A percentile compares a stretch with the other conserved stretches of the same genome.
Conservation (phyloP, 2,329 filamentous ascomycete species). For the Aspergillus costaricaensis region DNA sequence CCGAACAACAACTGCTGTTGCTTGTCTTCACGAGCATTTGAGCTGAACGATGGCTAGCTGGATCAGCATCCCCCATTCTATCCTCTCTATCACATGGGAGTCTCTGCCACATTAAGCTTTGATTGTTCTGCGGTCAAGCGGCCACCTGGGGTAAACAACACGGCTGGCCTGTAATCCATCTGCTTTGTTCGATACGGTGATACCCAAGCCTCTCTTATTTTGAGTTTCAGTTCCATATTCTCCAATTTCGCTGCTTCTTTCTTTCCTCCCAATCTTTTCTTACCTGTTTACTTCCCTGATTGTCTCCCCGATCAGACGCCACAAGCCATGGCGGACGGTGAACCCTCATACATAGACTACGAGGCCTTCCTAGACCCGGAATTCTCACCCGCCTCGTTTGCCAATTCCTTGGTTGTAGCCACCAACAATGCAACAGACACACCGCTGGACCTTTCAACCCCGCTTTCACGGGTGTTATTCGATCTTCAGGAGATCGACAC, state of each 20-base stretch:
- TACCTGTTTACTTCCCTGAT: neutral
- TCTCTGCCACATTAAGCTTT: constrained; percentile 10
- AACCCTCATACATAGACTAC: constrained; percentile 90
- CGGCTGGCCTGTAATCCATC: constrained; percentile 1
- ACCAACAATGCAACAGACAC: constrained; percentile 93
- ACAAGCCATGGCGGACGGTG: constrained; percentile 38
- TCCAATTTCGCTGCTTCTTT: neutral
- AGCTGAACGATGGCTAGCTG: constrained; percentile 8
- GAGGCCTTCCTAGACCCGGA: constrained; percentile 81
- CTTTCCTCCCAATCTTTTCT: neutral
- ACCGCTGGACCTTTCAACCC: constrained; percentile 89
- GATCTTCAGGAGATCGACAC: constrained; percentile 97
- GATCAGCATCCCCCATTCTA: neutral
- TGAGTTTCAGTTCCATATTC: constrained; percentile 1
- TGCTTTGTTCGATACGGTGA: constrained; percentile 14
- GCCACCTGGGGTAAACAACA: neutral
- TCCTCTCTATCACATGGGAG: constrained; percentile 14
- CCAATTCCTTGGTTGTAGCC: constrained; percentile 81
- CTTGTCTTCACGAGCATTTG: constrained; percentile 10
- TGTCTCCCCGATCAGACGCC: neutral
- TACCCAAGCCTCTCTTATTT: constrained; percentile 9
- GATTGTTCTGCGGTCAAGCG: constrained; percentile 3
- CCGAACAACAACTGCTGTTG: constrained; percentile 2
- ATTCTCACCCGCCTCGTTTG: constrained; percentile 80
- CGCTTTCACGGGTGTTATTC: constrained; percentile 89